These are phyloP conservation scores for Cyanidioschyzon merolae DNA, from an alignment of 23 red algal species.

Conservation along the genomic window DNA sequence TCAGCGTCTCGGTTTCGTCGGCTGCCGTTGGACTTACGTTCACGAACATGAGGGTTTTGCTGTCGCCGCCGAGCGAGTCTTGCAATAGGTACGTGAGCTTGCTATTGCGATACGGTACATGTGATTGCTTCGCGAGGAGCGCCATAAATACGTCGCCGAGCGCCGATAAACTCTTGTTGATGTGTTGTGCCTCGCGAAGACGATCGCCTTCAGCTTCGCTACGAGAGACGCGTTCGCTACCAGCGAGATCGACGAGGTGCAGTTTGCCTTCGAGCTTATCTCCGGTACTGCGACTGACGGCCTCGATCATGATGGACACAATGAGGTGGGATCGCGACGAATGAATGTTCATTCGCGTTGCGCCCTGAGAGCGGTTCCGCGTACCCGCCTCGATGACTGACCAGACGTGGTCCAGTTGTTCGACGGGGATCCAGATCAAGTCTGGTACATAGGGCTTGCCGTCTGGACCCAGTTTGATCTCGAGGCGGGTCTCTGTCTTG, in stretches of 20 bases:
- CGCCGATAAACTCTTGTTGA: conserved; percentile 97
- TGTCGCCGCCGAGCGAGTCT: conserved; percentile 82
- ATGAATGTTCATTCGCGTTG: conserved; percentile 75
- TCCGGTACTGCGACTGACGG: conserved; percentile 41
- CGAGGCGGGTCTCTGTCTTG: conserved; percentile 28
- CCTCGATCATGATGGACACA: conserved; percentile 43
- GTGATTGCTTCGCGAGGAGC: conserved; percentile 40
- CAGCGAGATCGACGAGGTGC: conserved; percentile 89
- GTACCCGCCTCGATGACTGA: conserved; percentile 56
- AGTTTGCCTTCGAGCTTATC: conserved; percentile 52
- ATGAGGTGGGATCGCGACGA: conserved; percentile 92
- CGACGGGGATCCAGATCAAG: conserved; percentile 48
- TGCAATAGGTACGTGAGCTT: conserved; percentile 86
- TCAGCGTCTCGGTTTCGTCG: conserved; percentile 61
- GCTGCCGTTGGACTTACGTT: conserved; percentile 62
- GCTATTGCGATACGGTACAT: conserved; percentile 92
- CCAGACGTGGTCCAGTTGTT: conserved; percentile 59
- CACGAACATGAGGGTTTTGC: conserved; percentile 99
- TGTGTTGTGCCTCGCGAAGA: conserved; percentile 88
- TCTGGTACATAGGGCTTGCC: conserved; percentile 59
- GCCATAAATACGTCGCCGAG: conserved; percentile 81
- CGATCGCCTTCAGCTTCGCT: conserved; percentile 66
- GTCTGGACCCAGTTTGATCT: conserved; percentile 43
- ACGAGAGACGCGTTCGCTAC: conserved; percentile 63
- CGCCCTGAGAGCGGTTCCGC: conserved; percentile 42